Evolutionary conservation across 2,329 filamentous ascomycete genomes (phyloP).

Genomic region (Fusarium sororula): DNA sequence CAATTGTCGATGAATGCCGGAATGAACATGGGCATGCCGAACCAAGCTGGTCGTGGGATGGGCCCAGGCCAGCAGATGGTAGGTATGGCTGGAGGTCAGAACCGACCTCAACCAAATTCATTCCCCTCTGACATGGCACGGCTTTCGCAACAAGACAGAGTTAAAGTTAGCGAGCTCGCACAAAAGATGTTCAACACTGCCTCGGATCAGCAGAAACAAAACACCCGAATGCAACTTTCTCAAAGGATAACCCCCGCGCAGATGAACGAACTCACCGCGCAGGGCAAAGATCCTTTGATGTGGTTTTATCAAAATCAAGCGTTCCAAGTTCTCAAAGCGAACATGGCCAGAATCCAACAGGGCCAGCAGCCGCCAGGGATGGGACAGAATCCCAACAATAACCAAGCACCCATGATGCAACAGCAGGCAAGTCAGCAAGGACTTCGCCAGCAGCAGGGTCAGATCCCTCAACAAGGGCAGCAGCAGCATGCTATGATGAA

Average conservation of each 20-base stretch:
- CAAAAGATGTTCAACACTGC: slow-evolving; percentile 51
- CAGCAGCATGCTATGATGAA: slow-evolving; percentile 50
- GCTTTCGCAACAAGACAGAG: slow-evolving; percentile 55
- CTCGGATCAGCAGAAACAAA: slow-evolving; percentile 56
- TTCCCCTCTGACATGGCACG: slow-evolving; percentile 50
- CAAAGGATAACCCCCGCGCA: slow-evolving; percentile 55
- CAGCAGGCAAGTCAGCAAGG: slow-evolving; percentile 54
- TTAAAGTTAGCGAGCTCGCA: slow-evolving; percentile 57
- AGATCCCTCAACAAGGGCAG: slow-evolving; percentile 47
- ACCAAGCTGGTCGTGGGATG: slow-evolving; percentile 53
- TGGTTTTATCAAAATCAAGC: slow-evolving; percentile 61
- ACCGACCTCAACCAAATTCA: slow-evolving; percentile 39
- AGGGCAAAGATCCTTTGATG: slow-evolving; percentile 60
- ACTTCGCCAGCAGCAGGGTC: slow-evolving; percentile 47
- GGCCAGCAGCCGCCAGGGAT: slow-evolving; percentile 41
- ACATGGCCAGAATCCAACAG: slow-evolving; percentile 43
- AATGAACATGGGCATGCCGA: slow-evolving; percentile 48
- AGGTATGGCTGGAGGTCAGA: slow-evolving; percentile 50
- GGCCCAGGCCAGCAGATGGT: slow-evolving; percentile 53
- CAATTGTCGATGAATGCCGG: slow-evolving; percentile 44
- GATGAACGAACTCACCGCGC: slow-evolving; percentile 54
- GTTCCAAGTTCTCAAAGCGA: slow-evolving; percentile 46
- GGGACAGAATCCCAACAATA: slow-evolving; percentile 47
- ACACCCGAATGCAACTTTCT: slow-evolving; percentile 44
- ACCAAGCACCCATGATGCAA: slow-evolving; percentile 54